Conservation (phyloP, 1,284 basidiomycete genomes). For the Earliella scabrosa region DNA sequence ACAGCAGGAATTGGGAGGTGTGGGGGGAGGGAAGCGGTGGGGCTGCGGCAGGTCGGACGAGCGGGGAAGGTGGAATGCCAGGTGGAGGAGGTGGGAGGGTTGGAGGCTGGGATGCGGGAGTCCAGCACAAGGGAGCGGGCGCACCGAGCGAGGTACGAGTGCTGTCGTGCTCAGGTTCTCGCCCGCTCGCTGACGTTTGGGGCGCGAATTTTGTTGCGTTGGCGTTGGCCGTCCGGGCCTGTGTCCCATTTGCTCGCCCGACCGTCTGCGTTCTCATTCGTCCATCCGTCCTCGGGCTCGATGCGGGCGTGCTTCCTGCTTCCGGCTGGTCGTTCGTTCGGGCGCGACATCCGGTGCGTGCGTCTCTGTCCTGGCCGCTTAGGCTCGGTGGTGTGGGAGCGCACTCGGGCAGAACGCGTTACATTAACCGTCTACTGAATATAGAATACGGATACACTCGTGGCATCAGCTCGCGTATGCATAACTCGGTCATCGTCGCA, state of each 20-base stretch:
- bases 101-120: no score
- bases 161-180: constrained; percentile 3
- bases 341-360: constrained; percentile 15
- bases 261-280: constrained; percentile 11
- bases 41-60: no score
- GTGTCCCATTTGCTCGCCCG: constrained; percentile 9
- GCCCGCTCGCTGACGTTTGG: constrained; percentile 22
- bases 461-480: not conserved
- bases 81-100: not conserved
- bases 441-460: constrained; percentile 6
- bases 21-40: no score
- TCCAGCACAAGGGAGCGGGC: not conserved
- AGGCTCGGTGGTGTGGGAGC: constrained; percentile 3
- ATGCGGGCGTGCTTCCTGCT: constrained; percentile 4
- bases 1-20: not conserved
- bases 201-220: constrained; percentile 10
- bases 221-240: constrained; percentile 1
- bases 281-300: not conserved
- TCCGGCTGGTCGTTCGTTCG: constrained; percentile 11
- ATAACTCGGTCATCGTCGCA: constrained; percentile 6
- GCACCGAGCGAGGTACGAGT: constrained; percentile 8
- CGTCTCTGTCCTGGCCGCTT: constrained; percentile 2
- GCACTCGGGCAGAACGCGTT: not conserved
- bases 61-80: not conserved
- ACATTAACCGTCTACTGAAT: constrained; percentile 4